These are phyloP conservation scores for Leishmania aethiopica DNA, from an alignment of 208 protist genomes.

Conservation along the genomic window DNA sequence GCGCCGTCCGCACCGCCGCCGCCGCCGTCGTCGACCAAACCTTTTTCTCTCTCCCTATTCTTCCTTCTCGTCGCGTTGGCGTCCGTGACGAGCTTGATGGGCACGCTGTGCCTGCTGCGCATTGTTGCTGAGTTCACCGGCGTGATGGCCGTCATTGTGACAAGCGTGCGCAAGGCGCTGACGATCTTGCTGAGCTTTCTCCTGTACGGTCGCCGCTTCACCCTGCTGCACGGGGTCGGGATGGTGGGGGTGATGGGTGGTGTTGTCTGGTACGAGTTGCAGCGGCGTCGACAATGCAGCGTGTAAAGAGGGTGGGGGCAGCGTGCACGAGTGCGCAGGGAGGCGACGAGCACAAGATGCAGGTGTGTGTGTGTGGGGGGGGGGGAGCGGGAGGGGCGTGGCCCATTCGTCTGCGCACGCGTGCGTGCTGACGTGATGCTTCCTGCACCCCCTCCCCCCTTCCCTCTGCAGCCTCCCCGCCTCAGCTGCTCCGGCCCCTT, in stretches of 20 bases:
- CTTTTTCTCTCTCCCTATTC: constrained; percentile 4
- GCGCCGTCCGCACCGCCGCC: neutral
- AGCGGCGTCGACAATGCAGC: constrained; percentile 14
- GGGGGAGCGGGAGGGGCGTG: neutral
- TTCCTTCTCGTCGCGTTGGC: constrained; percentile 27
- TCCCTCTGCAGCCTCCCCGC: neutral
- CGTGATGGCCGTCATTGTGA: constrained; percentile 57
- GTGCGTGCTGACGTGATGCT: neutral
- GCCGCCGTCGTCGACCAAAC: neutral
- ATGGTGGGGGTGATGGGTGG: constrained; percentile 39
- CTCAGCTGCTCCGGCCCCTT: neutral
- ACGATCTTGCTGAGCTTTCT: constrained; percentile 59
- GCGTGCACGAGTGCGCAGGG: neutral
- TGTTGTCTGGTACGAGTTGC: constrained; percentile 44
- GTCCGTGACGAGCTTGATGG: constrained; percentile 33
- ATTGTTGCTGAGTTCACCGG: constrained; percentile 55
- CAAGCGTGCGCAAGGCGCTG: constrained; percentile 61
- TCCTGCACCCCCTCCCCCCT: neutral
- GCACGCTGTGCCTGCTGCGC: constrained; percentile 48
- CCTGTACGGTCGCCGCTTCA: constrained; percentile 51
- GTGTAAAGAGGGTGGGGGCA: neutral
- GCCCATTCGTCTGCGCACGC: neutral
- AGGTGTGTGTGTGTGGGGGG: neutral
- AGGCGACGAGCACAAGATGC: neutral
- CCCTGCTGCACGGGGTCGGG: constrained; percentile 33